Conservation (phyloP, 306 rosid species). For the Trifolium subterraneum region DNA sequence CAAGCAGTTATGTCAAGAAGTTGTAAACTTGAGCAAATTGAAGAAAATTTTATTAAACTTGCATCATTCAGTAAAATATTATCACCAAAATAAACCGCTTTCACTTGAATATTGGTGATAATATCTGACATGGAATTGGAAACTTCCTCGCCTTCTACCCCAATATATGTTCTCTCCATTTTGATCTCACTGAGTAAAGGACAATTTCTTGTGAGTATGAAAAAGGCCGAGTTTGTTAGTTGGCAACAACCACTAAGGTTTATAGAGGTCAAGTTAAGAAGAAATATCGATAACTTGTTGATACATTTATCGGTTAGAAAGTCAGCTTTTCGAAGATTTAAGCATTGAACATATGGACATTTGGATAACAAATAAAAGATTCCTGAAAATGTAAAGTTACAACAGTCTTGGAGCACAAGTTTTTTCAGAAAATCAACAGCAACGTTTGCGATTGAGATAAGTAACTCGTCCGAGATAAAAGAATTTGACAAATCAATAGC, state of each 20-base stretch:
- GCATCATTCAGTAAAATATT: slow-evolving; percentile 45
- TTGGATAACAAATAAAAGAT: slow-evolving; percentile 52
- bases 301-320: slow-evolving; percentile 68
- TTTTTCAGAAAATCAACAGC: slow-evolving; percentile 55
- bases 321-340: slow-evolving; percentile 54
- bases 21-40: slow-evolving; percentile 57
- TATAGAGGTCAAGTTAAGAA: too few relatives aligned
- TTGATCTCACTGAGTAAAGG: too few relatives aligned
- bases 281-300: too few relatives aligned
- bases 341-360: slow-evolving; percentile 53
- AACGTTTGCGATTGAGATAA: slow-evolving; percentile 56
- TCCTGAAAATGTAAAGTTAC: slow-evolving; percentile 57
- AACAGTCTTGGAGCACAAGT: slow-evolving; percentile 59
- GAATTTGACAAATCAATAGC: slow-evolving; percentile 55
- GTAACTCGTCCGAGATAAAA: slow-evolving; percentile 64
- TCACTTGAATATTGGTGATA: too few relatives aligned
- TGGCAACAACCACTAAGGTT: too few relatives aligned
- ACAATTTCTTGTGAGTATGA: too few relatives aligned
- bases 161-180: too few relatives aligned
- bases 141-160: too few relatives aligned
- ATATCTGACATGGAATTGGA: too few relatives aligned
- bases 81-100: slow-evolving; percentile 51
- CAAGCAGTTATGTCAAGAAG: slow-evolving; percentile 62
- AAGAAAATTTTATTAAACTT: slow-evolving; percentile 46
- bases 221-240: too few relatives aligned